Evolutionary conservation across 768 basidiomycete genomes (phyloP), one percentile per base, ranked within the genome.

Genomic region (Boletus speciosus): DNA sequence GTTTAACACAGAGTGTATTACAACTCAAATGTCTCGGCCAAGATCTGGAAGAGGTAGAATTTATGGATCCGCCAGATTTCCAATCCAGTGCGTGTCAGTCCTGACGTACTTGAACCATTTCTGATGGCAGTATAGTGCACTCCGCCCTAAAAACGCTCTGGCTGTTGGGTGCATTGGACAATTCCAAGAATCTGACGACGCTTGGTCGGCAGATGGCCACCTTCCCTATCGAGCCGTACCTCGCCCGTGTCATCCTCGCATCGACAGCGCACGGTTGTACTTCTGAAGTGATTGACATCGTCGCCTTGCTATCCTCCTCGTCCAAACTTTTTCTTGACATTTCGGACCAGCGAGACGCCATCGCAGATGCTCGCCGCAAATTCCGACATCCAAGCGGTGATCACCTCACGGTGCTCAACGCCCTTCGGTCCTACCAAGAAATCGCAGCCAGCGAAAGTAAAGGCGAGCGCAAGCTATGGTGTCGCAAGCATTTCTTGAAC

Each of bases 171-270:
- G 95, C 95, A 12, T 76, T 98, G 54, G 81, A 88, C 66, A 72
- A 79, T 35, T 76, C 78, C 15, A 84, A 82, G 54, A 65, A 66
- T 6, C 75, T 99, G 49, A 97, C 94, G 0, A 61, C 76, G 0
- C 69, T 88, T 5, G 97, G 97, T 2, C 81, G 83, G 5, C 74
- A 84, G 57, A 98, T 99, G 90, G 86, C 93, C 4, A 65, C 75
- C n/a, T 92, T 95, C 65, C 97, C 97, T 3, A 81, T 97, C n/a
- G 93, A 98, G 60, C 93, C 96, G 1, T 73, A 82, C 32, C 81
- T 85, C 51, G 83, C 94, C 0, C 84, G 92, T 31, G 81, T 88
- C 39, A 72, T 98, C 32, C 74, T 98, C 49, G 88, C 89, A 14
- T 90, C 96, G 1, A 80, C 82, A 63, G 78, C 81, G 19, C 74